These are phyloP conservation scores for Catharanthus roseus DNA, from an alignment of 257 asterid species.

Conservation along the genomic window DNA sequence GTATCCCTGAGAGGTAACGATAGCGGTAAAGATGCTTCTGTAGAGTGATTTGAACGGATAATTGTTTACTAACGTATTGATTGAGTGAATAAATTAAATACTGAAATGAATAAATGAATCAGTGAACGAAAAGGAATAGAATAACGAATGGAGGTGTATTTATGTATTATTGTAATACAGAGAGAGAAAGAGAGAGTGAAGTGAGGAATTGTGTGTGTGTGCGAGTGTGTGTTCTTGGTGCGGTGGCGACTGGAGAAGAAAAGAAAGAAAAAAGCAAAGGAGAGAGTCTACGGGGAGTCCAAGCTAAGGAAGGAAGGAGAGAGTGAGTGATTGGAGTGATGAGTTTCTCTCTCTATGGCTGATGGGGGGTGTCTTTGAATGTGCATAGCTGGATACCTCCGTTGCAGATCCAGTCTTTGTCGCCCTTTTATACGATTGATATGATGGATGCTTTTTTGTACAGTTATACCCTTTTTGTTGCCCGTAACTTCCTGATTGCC, in stretches of 20 bases:
- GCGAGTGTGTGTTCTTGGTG: slow-evolving; percentile 3
- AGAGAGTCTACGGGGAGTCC: not conserved
- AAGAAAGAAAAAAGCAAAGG: not conserved
- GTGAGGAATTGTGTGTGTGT: slow-evolving; percentile 6
- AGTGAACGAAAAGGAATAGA: not conserved
- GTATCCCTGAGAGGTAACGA: not conserved
- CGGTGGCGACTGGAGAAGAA: not conserved
- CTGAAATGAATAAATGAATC: too few relatives aligned
- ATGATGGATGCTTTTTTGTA: not conserved
- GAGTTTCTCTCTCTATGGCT: not conserved
- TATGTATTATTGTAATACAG: too few relatives aligned
- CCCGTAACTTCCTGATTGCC: slow-evolving; percentile 16
- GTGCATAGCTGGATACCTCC: slow-evolving; percentile 25
- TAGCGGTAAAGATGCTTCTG: not conserved
- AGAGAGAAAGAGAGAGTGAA: slow-evolving; percentile 11
- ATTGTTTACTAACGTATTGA: not conserved
- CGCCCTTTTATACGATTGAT: not conserved
- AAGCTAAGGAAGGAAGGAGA: not conserved
- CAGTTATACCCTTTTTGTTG: slow-evolving; percentile 4
- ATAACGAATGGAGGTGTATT: too few relatives aligned
- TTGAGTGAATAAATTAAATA: too few relatives aligned
- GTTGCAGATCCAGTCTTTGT: slow-evolving; percentile 19
- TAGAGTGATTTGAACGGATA: not conserved
- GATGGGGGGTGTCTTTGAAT: not conserved
- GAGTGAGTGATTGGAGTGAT: not conserved